These are phyloP conservation scores for Capsicum pubescens DNA, from an alignment of 257 asterid species.

Conservation along the genomic window DNA sequence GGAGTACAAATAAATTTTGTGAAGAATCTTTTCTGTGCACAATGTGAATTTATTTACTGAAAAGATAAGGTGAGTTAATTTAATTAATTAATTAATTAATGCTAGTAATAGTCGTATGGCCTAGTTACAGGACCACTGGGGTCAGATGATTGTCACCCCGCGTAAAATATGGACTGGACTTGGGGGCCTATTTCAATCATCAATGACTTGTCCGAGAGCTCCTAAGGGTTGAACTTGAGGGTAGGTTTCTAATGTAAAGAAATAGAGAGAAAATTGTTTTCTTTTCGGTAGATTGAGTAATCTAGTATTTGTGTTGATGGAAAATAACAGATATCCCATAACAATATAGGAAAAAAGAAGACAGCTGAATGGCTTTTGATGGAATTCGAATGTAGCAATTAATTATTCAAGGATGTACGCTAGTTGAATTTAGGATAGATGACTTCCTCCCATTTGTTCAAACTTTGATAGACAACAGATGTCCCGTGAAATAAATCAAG, in stretches of 20 bases:
- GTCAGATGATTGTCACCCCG: background rate
- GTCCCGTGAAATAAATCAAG: too few species aligned
- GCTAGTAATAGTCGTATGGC: background rate
- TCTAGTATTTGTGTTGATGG: too few species aligned
- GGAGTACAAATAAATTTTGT: background rate
- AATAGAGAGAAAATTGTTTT: background rate
- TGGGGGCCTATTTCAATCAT: background rate
- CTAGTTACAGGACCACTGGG: background rate
- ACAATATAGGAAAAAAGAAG: background rate
- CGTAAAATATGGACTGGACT: background rate
- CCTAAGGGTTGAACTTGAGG: too few species aligned
- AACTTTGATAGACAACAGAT: too few species aligned
- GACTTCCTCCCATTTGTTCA: background rate
- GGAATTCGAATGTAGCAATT: background rate
- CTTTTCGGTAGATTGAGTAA: background rate
- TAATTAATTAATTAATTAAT: background rate
- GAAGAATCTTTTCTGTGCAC: slow-evolving; percentile 31
- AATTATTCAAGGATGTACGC: background rate
- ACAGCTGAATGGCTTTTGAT: too few species aligned
- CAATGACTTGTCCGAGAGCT: background rate
- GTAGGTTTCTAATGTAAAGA: too few species aligned
- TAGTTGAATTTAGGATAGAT: too few species aligned
- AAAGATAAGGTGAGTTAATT: background rate
- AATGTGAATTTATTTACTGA: too few species aligned
- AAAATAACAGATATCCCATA: too few species aligned